These are phyloP conservation scores for Aureobasidium subglaciale DNA, from an alignment of 2,329 filamentous ascomycete species.

Conservation along the genomic window DNA sequence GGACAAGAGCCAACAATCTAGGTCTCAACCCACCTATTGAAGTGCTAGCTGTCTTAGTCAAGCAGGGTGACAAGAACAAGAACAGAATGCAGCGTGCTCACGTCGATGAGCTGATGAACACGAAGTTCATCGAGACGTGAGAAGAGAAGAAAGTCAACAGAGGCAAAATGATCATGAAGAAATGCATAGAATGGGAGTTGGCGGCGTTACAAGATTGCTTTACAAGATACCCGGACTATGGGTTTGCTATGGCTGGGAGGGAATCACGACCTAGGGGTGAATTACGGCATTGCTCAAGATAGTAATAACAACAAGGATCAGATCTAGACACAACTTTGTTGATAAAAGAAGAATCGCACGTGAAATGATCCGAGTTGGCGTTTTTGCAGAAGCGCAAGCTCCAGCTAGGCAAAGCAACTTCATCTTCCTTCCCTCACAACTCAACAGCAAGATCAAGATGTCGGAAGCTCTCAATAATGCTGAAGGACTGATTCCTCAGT, in stretches of 20 bases:
- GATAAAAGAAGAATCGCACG: too few species aligned
- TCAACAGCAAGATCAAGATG: not conserved
- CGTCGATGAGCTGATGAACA: constrained; percentile 60
- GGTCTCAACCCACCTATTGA: constrained; percentile 83
- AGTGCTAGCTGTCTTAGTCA: constrained; percentile 76
- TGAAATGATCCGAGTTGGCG: too few species aligned
- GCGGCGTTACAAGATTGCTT: not conserved
- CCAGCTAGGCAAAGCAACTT: not conserved
- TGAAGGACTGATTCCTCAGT: constrained; percentile 17
- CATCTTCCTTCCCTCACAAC: not conserved
- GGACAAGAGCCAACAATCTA: constrained; percentile 78
- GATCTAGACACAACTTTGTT: too few species aligned
- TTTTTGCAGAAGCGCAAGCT: too few species aligned
- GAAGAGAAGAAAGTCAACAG: too few species aligned
- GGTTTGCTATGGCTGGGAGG: not conserved
- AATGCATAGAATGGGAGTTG: constrained; percentile 4
- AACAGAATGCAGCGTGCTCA: constrained; percentile 58
- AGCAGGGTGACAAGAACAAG: constrained; percentile 55
- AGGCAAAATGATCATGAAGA: too few species aligned
- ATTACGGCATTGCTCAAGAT: not conserved
- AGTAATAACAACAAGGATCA: not conserved
- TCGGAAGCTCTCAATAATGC: constrained; percentile 1
- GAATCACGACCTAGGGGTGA: not conserved
- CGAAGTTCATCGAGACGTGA: constrained; percentile 35
- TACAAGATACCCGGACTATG: not conserved